Evolutionary conservation across 306 rosid species (phyloP), one percentile per base, ranked within the genome.

Genomic region (Corylus avellana): DNA sequence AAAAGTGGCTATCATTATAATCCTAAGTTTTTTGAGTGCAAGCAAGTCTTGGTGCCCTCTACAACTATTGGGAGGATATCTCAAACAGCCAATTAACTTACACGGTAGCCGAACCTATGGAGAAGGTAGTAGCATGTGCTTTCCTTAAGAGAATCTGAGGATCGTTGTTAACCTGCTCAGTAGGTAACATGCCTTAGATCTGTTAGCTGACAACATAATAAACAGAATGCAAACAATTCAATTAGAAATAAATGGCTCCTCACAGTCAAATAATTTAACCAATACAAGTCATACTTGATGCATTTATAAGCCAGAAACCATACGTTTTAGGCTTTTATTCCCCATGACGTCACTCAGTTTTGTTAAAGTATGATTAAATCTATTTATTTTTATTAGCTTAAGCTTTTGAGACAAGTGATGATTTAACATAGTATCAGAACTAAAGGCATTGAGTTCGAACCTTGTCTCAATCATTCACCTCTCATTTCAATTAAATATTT

Each of bases 61-160:
- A 58, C 39, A 62, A 18, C 57, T 54, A 55, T 32, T 17, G 71
- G 68, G 8, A 72, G 3, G 61, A 25, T 42, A 74, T 75, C 46
- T 50, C 48, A 66, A 57, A 25, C 4, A 25, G 56, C 56, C n/a
- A 78, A 51, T n/a, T 46, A 67, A 82, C 90, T 85, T 88, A 95
- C 99, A 87, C 94, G 7, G 94, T 95, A 37, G 99, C 99, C 79
- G 99, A 95, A 69, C 99, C 99, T 69, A 86, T 82, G 49, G 93
- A 90, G 75, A 86, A 81, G 75, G 96, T 95, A 77, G 89, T 91
- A 84, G 99, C 98, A 87, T 95, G 99, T 44, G 99, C 94, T 83
- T 91, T 93, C 77, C 85, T 87, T 58, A 93, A 78, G 81, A 95
- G 91, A 87, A 86, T 86, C 75, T 78, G 98, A 42, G 99, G 99